Conservation (phyloP, 202 grass and related monocot species). For the Setaria italica region DNA sequence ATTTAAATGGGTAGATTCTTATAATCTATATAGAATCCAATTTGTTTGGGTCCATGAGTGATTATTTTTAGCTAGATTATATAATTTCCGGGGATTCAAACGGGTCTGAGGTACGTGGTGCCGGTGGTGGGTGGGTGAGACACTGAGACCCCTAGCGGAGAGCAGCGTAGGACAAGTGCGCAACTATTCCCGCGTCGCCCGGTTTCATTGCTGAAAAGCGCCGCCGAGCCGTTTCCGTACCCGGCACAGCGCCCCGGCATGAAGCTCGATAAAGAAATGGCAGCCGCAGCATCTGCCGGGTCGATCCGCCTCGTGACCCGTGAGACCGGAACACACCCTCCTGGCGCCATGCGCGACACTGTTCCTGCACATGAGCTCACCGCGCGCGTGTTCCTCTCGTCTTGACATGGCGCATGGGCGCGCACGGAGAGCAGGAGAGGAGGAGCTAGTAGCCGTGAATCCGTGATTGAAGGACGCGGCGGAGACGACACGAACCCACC, state of each 20-base stretch:
- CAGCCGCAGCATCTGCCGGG: not conserved
- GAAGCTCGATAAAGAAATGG: constrained; percentile 37
- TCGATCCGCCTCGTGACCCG: not conserved
- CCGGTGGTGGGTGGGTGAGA: no score
- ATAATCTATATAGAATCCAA: no score
- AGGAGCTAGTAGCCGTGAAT: not conserved
- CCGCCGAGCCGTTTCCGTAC: constrained; percentile 25
- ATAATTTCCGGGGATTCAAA: no score
- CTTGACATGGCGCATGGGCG: not conserved
- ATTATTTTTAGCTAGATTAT: no score
- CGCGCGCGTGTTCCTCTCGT: not conserved
- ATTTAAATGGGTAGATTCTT: no score
- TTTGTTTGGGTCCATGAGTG: no score
- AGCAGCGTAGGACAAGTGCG: not conserved
- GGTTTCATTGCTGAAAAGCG: not conserved
- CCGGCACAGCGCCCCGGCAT: not conserved
- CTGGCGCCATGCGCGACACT: constrained; percentile 11
- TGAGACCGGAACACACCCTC: no score
- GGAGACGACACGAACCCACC: not conserved
- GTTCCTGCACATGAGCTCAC: constrained; percentile 1
- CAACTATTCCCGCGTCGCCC: not conserved
- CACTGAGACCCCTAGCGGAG: not conserved
- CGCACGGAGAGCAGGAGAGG: not conserved
- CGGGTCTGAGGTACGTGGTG: not conserved
- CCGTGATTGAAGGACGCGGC: not conserved